Evolutionary conservation across 805 yeast species (phyloP).

Genomic region (Ogataea parapolymorpha): DNA sequence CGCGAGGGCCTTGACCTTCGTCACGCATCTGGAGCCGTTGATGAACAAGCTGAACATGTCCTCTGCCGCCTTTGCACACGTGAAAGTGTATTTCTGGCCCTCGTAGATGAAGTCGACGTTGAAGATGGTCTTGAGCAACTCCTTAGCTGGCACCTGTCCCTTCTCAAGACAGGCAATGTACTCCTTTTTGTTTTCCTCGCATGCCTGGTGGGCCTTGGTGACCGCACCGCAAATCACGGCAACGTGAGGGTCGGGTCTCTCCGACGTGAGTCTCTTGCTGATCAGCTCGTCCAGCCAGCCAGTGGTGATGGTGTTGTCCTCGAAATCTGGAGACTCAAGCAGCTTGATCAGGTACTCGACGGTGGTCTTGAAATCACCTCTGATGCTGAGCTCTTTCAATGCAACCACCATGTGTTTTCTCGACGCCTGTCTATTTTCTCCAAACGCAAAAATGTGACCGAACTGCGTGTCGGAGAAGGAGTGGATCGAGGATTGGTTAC

Average conservation of each 20-base stretch:
- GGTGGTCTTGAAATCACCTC: slow-evolving; percentile 98
- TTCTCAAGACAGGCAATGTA: slow-evolving; percentile 79
- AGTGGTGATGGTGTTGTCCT: slow-evolving; percentile 93
- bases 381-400: slow-evolving; percentile 87
- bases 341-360: slow-evolving; percentile 94
- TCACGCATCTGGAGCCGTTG: slow-evolving; percentile 87
- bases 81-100: slow-evolving; percentile 87
- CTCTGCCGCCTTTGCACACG: slow-evolving; percentile 87
- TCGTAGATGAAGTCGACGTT: slow-evolving; percentile 96
- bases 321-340: slow-evolving; percentile 94
- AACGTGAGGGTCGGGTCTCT: slow-evolving; percentile 86
- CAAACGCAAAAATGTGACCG: slow-evolving; percentile 98
- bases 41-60: slow-evolving; percentile 86
- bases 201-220: slow-evolving; percentile 84
- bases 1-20: slow-evolving; percentile 81
- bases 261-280: slow-evolving; percentile 89
- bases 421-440: slow-evolving; percentile 96
- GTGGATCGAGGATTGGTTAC: slow-evolving; percentile 94
- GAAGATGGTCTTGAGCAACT: slow-evolving; percentile 77
- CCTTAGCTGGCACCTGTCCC: slow-evolving; percentile 92
- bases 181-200: slow-evolving; percentile 65
- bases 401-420: slow-evolving; percentile 99
- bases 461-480: slow-evolving; percentile 98
- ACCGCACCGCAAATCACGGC: slow-evolving; percentile 98
- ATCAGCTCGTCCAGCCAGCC: slow-evolving; percentile 99